Conservation (phyloP, 352 stramenopile species). For the Phytophthora sp. region DNA sequence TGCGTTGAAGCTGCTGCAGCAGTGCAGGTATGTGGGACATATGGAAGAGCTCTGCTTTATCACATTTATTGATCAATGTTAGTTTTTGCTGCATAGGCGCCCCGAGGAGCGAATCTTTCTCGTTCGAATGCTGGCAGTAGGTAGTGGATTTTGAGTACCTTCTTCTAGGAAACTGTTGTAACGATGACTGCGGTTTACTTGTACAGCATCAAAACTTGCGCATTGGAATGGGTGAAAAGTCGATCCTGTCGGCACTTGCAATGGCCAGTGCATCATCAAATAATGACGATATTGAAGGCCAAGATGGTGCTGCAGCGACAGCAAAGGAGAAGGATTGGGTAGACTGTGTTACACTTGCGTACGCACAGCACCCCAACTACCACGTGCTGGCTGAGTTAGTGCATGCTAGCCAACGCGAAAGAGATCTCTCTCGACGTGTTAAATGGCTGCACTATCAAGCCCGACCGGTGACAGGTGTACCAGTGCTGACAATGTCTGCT, state of each 20-base stretch:
- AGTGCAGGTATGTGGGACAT: conserved; percentile 65
- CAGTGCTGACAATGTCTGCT: conserved; percentile 82
- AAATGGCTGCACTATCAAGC: conserved; percentile 44
- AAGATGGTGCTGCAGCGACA: not conserved
- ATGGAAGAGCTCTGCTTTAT: no score
- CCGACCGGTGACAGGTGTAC: conserved; percentile 52
- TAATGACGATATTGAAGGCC: not conserved
- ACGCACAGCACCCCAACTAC: conserved; percentile 77
- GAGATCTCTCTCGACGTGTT: conserved; percentile 30
- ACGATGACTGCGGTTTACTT: conserved; percentile 5
- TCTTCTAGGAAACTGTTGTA: not conserved
- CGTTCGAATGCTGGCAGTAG: conserved; percentile 75
- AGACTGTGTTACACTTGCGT: conserved; percentile 68
- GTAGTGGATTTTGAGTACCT: conserved; percentile 29
- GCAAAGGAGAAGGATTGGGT: conserved; percentile 51
- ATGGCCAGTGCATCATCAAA: conserved; percentile 37
- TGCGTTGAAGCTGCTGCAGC: conserved; percentile 58
- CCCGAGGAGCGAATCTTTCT: conserved; percentile 68
- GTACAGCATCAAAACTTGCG: conserved; percentile 85
- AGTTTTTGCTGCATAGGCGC: conserved; percentile 33
- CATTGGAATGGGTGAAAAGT: conserved; percentile 85
- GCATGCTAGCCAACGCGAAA: conserved; percentile 33
- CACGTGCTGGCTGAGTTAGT: conserved; percentile 53
- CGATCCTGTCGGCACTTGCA: conserved; percentile 71
- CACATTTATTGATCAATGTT: not conserved